A percentile compares a stretch with the other conserved stretches of the same genome.
Evolutionary conservation across 352 stramenopile species (phyloP).

Genomic region (Pythium pectinolyticum): DNA sequence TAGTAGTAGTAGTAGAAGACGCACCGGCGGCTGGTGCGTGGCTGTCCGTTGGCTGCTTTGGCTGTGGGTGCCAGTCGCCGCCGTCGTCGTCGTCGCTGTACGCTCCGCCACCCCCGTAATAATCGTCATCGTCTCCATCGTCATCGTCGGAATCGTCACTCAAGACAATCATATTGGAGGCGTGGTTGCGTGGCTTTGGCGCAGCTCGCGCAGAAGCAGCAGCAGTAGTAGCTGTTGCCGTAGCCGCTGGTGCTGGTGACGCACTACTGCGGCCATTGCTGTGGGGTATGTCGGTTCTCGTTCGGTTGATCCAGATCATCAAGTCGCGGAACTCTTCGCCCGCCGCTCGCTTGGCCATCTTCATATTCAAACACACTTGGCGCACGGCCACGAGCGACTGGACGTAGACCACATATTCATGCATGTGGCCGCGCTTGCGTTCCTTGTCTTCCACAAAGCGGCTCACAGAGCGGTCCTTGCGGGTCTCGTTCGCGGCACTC

Average conservation of each 20-base stretch:
- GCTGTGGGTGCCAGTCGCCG: constrained; percentile 22
- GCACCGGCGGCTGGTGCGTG: no score
- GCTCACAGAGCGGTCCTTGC: constrained; percentile 37
- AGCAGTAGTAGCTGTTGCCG: background rate
- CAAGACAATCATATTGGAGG: constrained; percentile 49
- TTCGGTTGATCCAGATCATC: constrained; percentile 40
- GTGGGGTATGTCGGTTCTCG: background rate
- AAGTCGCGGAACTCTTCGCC: constrained; percentile 72
- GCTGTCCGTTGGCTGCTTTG: constrained; percentile 7
- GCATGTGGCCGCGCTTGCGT: constrained; percentile 22
- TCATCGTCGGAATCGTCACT: constrained; percentile 69
- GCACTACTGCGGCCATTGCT: background rate
- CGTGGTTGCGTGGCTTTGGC: constrained; percentile 1
- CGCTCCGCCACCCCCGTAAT: constrained; percentile 24
- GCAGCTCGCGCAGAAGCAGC: background rate
- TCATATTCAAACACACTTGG: constrained; percentile 60
- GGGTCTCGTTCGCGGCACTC: constrained; percentile 71
- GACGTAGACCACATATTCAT: constrained; percentile 63
- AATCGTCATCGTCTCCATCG: constrained; percentile 49
- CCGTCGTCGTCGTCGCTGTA: constrained; percentile 37
- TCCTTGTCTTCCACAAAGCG: constrained; percentile 26
- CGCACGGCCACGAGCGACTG: constrained; percentile 46
- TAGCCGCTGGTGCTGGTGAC: background rate
- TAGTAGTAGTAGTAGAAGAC: no score
- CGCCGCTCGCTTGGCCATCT: constrained; percentile 72